Percentiles rank a stretch among this genome's conserved stretches.
Conservation (phyloP, 106 monocot genomes). For the Apostasia shenzhenica region DNA sequence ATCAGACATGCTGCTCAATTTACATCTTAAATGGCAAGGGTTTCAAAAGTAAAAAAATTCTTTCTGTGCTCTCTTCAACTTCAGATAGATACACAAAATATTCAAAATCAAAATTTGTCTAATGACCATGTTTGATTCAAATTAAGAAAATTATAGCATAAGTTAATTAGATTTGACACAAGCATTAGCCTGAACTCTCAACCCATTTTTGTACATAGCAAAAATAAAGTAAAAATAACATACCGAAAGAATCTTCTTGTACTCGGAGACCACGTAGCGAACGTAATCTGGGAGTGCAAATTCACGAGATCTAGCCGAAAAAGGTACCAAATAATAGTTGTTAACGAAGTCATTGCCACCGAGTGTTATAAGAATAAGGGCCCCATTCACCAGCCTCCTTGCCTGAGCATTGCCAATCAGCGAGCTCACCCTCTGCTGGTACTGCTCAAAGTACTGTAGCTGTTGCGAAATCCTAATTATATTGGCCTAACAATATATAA, state of each 20-base stretch:
- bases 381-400: slow-evolving; percentile 26
- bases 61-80: too few relatives aligned
- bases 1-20: too few relatives aligned
- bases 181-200: too few relatives aligned
- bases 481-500: slow-evolving; percentile 28
- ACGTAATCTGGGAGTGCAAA: slow-evolving; percentile 73
- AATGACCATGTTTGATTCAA: too few relatives aligned
- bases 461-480: slow-evolving; percentile 66
- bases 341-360: slow-evolving; percentile 97
- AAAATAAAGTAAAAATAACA: neutral
- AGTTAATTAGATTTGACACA: too few relatives aligned
- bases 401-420: slow-evolving; percentile 40
- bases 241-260: slow-evolving; percentile 80
- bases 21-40: too few relatives aligned
- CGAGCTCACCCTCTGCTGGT: slow-evolving; percentile 56
- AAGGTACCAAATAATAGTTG: slow-evolving; percentile 87
- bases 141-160: too few relatives aligned
- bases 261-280: slow-evolving; percentile 62
- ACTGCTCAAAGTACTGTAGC: slow-evolving; percentile 65
- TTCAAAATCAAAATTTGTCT: too few relatives aligned
- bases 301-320: slow-evolving; percentile 57
- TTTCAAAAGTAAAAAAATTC: too few relatives aligned
- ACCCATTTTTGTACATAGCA: neutral
- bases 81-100: too few relatives aligned
- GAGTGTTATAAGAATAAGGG: slow-evolving; percentile 68